Conservation (phyloP, 352 stramenopile genomes). For the Pythium utonaiense region DNA sequence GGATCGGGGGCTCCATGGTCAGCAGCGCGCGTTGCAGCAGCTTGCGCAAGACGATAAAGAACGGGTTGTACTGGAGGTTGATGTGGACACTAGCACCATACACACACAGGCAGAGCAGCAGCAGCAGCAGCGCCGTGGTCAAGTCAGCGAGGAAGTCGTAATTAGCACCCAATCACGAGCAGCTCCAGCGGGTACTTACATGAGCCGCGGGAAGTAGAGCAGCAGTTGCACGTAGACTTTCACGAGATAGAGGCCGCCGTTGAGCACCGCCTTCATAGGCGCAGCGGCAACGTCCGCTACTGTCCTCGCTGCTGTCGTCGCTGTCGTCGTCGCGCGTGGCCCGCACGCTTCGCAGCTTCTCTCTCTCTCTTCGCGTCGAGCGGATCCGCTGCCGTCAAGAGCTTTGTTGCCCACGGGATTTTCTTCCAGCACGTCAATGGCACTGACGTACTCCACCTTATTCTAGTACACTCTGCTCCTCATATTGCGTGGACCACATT, state of each 20-base stretch:
- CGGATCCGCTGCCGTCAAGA: neutral
- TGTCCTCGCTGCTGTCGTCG: constrained; percentile 1
- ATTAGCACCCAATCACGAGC: neutral
- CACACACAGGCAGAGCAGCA: too few species aligned
- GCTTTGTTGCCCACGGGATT: constrained; percentile 18
- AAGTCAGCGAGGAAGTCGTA: too few species aligned
- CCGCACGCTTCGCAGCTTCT: neutral
- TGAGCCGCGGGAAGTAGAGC: constrained; percentile 60
- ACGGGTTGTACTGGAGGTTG: constrained; percentile 67
- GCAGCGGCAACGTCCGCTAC: constrained; percentile 8
- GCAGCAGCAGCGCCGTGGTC: too few species aligned
- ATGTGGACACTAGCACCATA: constrained; percentile 47
- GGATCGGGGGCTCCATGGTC: constrained; percentile 22
- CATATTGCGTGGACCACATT: neutral
- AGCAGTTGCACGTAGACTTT: constrained; percentile 55
- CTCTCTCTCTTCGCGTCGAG: too few species aligned
- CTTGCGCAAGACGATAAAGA: constrained; percentile 44
- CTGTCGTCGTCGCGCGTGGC: neutral
- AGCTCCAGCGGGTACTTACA: constrained; percentile 32
- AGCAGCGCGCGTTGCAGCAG: constrained; percentile 30
- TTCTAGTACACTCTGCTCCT: neutral
- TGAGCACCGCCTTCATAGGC: constrained; percentile 28
- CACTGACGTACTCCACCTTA: neutral
- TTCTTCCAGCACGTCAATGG: constrained; percentile 9
- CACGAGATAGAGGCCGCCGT: constrained; percentile 45